Base-by-base conservation (phyloP, 1,284 basidiomycete genomes). In the Hemileia vastatrix region DNA sequence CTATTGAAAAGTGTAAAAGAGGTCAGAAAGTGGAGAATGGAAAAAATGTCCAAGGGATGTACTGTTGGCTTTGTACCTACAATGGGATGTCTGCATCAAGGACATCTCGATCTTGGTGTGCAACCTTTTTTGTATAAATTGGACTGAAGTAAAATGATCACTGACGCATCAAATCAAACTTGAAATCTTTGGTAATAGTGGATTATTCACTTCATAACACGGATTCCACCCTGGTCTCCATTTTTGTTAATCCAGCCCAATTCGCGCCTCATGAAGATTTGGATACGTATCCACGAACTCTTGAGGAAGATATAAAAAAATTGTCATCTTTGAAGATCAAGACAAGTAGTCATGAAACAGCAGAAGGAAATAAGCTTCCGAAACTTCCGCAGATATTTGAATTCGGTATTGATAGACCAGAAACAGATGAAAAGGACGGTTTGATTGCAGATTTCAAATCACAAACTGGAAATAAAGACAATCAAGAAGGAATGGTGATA, bases 201-300 rank as follows among this genome's bases (percentile, higher is more conserved):
- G 76, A 78, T 40, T 73, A 81, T 57, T 92, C 89, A 0, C 79
- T 97, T 4, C 75, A 77, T 0, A 83, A 86, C 63, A 91, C 93
- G 72, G 87, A 93, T 65, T 77, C 86, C 49, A 97, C 94, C 0
- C 85, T 97, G 66, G 80, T 96, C 65, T 96, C 93, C 11, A 90
- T 98, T 68, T 98, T 96, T 76, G 92, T 97, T 64, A 97, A 98
- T 75, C 95, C 95, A 0, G 88, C 93, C 6, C 93, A 98, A 78
- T 98, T 98, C 69, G 90, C 93, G 0, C 93, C 91, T 0, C 85
- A 90, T 67, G 95, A 98, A 78, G 95, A 97, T 75, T 83, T 97
- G 1, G 81, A 83, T 9, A 85, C 85, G 1, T 98, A 98, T 76
- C 94, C 94, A 0, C 85, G 91, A 43, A 95, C 91, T 0, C 79